Conservation (phyloP, 495 filamentous ascomycete genomes). For the Parachaetomium inaequale region DNA sequence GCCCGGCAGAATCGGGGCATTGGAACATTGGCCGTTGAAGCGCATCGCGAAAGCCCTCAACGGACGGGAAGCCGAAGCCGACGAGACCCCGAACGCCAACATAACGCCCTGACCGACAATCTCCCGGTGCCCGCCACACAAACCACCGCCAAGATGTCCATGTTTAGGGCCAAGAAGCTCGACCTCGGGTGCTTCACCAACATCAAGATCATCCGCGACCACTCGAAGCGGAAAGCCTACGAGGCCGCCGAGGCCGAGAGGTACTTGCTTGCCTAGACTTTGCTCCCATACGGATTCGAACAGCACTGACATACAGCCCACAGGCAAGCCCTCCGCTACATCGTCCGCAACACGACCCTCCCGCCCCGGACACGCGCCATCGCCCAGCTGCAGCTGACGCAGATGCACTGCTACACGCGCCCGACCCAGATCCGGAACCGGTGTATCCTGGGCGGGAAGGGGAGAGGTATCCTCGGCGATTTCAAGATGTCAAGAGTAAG, state of each 20-base stretch:
- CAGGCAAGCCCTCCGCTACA: constrained; percentile 94
- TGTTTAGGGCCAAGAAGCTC: constrained; percentile 81
- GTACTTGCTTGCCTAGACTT: constrained; percentile 42
- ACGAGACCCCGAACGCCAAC: constrained; percentile 3
- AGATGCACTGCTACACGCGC: constrained; percentile 93
- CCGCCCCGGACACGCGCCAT: constrained; percentile 75
- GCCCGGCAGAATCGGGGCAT: constrained; percentile 22
- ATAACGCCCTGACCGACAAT: background rate
- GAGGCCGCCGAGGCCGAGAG: constrained; percentile 80
- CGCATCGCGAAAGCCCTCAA: constrained; percentile 5
- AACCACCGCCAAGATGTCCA: constrained; percentile 57
- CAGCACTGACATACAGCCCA: constrained; percentile 1
- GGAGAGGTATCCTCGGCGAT: constrained; percentile 78
- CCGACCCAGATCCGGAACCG: constrained; percentile 90
- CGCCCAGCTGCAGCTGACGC: constrained; percentile 84
- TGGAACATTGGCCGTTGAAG: background rate
- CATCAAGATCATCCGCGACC: constrained; percentile 77
- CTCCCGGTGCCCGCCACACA: background rate
- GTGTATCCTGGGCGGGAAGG: constrained; percentile 84
- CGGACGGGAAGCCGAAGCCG: background rate
- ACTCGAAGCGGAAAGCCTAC: constrained; percentile 92
- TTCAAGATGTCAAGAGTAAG: constrained; percentile 89
- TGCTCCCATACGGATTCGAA: background rate
- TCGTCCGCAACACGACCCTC: constrained; percentile 87
- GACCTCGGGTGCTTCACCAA: constrained; percentile 85